Percentiles rank a stretch among this genome's conserved stretches.
These are phyloP conservation scores for Hemileccinum rubropunctum DNA, from an alignment of 768 basidiomycete species.

Conservation along the genomic window DNA sequence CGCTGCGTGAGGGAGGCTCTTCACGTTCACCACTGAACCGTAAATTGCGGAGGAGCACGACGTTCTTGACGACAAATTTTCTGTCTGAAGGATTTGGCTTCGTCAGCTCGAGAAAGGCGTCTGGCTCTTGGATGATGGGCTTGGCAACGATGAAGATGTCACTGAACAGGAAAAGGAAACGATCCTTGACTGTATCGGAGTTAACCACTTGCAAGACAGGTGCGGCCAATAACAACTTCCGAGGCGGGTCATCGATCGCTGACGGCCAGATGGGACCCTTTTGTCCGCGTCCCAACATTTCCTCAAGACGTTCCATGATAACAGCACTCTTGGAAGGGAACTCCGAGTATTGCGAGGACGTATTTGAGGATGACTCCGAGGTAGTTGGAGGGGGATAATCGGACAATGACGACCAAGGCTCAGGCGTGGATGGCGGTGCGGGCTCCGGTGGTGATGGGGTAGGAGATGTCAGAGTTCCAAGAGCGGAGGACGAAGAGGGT, in stretches of 20 bases:
- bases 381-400: slow-evolving; percentile 68
- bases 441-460: slow-evolving; percentile 52
- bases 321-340: slow-evolving; percentile 45
- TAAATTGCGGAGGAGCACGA: slow-evolving; percentile 72
- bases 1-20: slow-evolving; percentile 48
- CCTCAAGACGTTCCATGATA: slow-evolving; percentile 69
- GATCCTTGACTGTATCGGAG: slow-evolving; percentile 90
- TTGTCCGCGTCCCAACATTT: slow-evolving; percentile 60
- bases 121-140: slow-evolving; percentile 71
- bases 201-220: slow-evolving; percentile 94
- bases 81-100: slow-evolving; percentile 62
- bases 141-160: slow-evolving; percentile 94
- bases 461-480: slow-evolving; percentile 34
- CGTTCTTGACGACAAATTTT: slow-evolving; percentile 85
- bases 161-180: slow-evolving; percentile 95
- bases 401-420: slow-evolving; percentile 74
- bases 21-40: slow-evolving; percentile 69
- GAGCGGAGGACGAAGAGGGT: slow-evolving; percentile 12
- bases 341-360: slow-evolving; percentile 64
- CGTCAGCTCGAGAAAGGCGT: slow-evolving; percentile 54
- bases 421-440: slow-evolving; percentile 64
- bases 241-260: slow-evolving; percentile 79
- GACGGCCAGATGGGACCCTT: slow-evolving; percentile 59
- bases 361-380: slow-evolving; percentile 73
- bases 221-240: slow-evolving; percentile 79